Evolutionary conservation across 352 stramenopile species (phyloP), one percentile per base, ranked within the genome.

Genomic region (Phytophthora tentaculata): DNA sequence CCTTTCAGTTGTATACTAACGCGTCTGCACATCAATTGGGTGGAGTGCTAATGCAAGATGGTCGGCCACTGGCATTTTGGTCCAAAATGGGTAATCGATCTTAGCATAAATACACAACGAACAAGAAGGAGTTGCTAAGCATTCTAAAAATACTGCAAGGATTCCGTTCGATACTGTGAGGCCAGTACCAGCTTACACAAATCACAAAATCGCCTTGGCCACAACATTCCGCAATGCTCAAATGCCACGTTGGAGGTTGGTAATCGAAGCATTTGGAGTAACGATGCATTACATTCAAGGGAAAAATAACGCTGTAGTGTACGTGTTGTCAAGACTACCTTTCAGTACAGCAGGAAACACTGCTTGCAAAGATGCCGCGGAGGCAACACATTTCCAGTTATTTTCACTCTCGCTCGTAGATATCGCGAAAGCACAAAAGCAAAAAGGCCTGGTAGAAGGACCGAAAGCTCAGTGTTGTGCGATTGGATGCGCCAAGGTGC

Each of bases 1-100:
- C n/a, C 19, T 59, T 66, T 35, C 23, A 59, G 5, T 14, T 55
- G 1, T 59, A 59, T 8, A 66, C 49, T 2, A 39, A 59, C 43
- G 59, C 59, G 3, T 60, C 59, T 6, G 19, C 16, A 1, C 24
- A 54, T n/a, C 59, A 59, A 19, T 16, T 66, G 0, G 49, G 58
- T 10, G 39, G 58, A 2, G 19, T 54, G 2, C 39, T 66, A 16
- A 59, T 54, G 48, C 49, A 54, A 14, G 1, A n/a, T 2, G 39
- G 22, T 0, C 26, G 20, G 22, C 49, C 49, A 9, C 10, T 58
- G 0, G 48, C 13, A 3, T 66, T 59, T 19, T 66, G 24, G 37
- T 59, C 20, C 0, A n/a, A 24, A 4, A 59, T 53, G 17, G 29
- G 22, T 8, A 32, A 32, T 5, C 28, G 9, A 32, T 5, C 28